These are phyloP conservation scores for Psilocybe mexicana DNA, from an alignment of 1,284 basidiomycete genomes.

Conservation along the genomic window DNA sequence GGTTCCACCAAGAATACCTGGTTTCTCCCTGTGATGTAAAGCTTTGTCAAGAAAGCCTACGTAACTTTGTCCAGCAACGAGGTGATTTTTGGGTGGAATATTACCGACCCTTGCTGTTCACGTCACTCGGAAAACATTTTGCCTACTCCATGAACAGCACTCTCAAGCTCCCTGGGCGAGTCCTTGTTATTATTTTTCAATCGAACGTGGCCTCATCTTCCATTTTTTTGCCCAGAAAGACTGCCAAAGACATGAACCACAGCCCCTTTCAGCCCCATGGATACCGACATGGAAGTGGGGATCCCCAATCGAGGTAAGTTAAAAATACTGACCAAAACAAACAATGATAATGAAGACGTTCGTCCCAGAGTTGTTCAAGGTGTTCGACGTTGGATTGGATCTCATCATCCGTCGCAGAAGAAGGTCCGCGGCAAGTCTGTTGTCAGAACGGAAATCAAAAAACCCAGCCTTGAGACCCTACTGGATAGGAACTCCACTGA, in stretches of 20 bases:
- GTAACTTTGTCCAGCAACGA: slow-evolving; percentile 56
- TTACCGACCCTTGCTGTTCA: slow-evolving; percentile 85
- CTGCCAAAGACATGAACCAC: slow-evolving; percentile 60
- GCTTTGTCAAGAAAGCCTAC: slow-evolving; percentile 55
- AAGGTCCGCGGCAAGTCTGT: slow-evolving; percentile 41
- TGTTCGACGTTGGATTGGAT: slow-evolving; percentile 69
- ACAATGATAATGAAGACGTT: neutral
- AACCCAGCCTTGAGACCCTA: slow-evolving; percentile 30
- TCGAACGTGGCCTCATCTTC: neutral
- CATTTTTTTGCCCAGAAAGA: slow-evolving; percentile 46
- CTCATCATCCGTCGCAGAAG: slow-evolving; percentile 44
- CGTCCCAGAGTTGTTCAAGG: slow-evolving; percentile 69
- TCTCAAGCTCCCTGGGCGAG: slow-evolving; percentile 76
- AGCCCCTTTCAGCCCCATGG: slow-evolving; percentile 74
- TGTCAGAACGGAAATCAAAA: slow-evolving; percentile 33
- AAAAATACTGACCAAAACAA: neutral
- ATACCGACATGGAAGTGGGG: slow-evolving; percentile 30
- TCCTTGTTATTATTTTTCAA: neutral
- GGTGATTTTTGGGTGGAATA: slow-evolving; percentile 90
- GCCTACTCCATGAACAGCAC: slow-evolving; percentile 88
- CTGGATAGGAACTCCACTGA: slow-evolving; percentile 63
- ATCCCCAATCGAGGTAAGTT: slow-evolving; percentile 45
- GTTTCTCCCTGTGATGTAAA: slow-evolving; percentile 59
- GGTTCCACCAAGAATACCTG: slow-evolving; percentile 79
- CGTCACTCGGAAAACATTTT: slow-evolving; percentile 81